Evolutionary conservation across 768 basidiomycete species (phyloP).

Genomic region (Rossbeevera mucosa): DNA sequence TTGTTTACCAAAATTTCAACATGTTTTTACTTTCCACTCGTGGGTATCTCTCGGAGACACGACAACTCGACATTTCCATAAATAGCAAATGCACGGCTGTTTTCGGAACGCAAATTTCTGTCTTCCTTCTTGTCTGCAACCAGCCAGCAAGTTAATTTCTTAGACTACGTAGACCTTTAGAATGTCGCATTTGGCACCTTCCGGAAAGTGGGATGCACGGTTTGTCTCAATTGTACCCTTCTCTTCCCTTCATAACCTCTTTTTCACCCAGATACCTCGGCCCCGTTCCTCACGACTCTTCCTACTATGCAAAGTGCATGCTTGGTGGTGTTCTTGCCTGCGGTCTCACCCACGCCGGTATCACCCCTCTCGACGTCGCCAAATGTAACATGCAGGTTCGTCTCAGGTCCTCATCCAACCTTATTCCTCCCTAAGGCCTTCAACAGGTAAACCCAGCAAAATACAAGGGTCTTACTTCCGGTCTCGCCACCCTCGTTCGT

Average conservation of each 20-base stretch:
- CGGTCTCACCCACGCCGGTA: conserved; percentile 6
- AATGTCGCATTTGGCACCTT: conserved; percentile 16
- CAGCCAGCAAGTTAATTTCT: not conserved
- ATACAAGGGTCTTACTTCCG: conserved; percentile 60
- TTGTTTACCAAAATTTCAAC: no score
- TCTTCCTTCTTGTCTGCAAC: not conserved
- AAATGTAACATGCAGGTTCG: conserved; percentile 11
- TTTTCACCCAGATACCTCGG: conserved; percentile 5
- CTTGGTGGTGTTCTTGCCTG: conserved; percentile 9
- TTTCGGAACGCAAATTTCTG: conserved; percentile 12
- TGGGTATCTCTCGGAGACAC: not conserved
- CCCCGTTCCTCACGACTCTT: conserved; percentile 10
- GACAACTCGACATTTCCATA: not conserved
- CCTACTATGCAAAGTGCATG: conserved; percentile 11
- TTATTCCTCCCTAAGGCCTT: not conserved
- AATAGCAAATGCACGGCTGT: not conserved
- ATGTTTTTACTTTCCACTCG: no score
- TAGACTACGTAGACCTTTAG: conserved; percentile 1
- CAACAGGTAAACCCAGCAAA: conserved; percentile 68
- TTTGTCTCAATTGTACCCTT: not conserved
- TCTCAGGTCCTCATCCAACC: not conserved
- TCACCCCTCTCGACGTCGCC: conserved; percentile 7
- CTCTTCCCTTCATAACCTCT: not conserved
- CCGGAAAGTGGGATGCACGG: conserved; percentile 18
- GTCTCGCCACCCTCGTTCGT: conserved; percentile 59